Conservation (phyloP, 2,329 filamentous ascomycete species). For the Pyrenophora teres region DNA sequence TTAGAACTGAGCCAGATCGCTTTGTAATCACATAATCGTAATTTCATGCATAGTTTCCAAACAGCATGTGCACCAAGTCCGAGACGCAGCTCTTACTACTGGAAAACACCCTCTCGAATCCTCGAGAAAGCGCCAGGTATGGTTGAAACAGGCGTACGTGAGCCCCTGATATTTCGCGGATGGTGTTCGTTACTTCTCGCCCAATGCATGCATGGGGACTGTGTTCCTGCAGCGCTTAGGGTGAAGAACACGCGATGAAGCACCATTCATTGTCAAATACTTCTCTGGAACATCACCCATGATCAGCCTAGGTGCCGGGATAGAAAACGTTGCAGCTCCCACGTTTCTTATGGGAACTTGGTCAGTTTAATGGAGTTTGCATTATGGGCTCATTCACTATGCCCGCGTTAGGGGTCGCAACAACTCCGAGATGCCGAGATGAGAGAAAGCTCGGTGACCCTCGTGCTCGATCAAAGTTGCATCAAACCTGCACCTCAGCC, state of each 20-base stretch:
- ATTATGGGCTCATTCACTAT: slow-evolving; percentile 1
- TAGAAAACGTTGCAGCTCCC: neutral
- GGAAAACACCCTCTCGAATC: too few relatives aligned
- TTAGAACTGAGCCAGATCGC: neutral
- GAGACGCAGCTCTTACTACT: slow-evolving; percentile 13
- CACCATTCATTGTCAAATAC: neutral
- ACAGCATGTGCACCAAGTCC: slow-evolving; percentile 25
- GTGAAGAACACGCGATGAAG: neutral
- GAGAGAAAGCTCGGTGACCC: neutral
- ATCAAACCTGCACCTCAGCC: slow-evolving; percentile 12
- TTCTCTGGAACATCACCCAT: too few relatives aligned
- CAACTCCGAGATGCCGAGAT: neutral
- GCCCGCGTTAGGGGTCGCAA: slow-evolving; percentile 10
- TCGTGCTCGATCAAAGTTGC: slow-evolving; percentile 24
- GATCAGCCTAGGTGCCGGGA: too few relatives aligned
- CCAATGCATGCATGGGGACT: neutral
- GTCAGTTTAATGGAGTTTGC: neutral
- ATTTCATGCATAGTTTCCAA: slow-evolving; percentile 19
- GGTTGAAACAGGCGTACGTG: neutral
- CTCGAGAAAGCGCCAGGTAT: neutral
- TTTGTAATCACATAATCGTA: slow-evolving; percentile 2
- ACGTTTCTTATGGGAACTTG: neutral
- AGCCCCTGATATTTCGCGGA: neutral
- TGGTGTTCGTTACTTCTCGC: neutral
- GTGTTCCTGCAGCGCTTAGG: neutral